Evolutionary conservation across 2,329 filamentous ascomycete species (phyloP).

Genomic region (Neurospora crassa): DNA sequence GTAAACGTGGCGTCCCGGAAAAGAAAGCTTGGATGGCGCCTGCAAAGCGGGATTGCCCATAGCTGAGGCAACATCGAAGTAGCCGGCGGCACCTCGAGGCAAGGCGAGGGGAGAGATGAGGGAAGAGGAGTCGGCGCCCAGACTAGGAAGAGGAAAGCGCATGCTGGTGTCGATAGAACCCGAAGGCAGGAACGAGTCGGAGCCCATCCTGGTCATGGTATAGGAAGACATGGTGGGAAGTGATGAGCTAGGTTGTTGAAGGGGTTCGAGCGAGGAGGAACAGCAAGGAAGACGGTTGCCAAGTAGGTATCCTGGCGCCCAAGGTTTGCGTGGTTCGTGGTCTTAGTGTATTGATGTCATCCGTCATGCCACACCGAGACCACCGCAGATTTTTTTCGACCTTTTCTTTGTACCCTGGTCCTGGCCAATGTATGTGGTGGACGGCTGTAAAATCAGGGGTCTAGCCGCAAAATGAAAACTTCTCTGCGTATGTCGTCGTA

Average conservation of each 20-base stretch:
- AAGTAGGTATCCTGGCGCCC: not conserved
- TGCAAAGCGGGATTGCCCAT: constrained; percentile 7
- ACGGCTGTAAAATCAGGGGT: not conserved
- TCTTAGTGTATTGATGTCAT: constrained; percentile 10
- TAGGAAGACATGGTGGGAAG: not conserved
- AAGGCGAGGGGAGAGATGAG: constrained; percentile 32
- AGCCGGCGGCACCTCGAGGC: constrained; percentile 26
- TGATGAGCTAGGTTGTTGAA: not conserved
- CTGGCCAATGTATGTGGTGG: not conserved
- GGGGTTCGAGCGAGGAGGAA: not conserved
- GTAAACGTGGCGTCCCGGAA: constrained; percentile 8
- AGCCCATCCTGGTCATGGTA: constrained; percentile 31
- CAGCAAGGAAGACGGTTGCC: not conserved
- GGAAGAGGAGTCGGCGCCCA: constrained; percentile 24
- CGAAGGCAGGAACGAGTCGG: constrained; percentile 34
- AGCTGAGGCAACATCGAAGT: constrained; percentile 25
- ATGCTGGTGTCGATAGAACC: constrained; percentile 27
- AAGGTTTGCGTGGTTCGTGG: not conserved
- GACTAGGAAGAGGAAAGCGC: constrained; percentile 16
- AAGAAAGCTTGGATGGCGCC: constrained; percentile 10
- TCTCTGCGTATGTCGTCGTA: not conserved
- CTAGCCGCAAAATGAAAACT: not conserved
- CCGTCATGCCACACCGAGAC: constrained; percentile 3
- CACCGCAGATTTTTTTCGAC: not conserved
- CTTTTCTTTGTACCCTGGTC: not conserved